phyloP scores from a whole-genome alignment of 2,329 filamentous ascomycete species.

The Phaeosphaeriaceae sp. region DNA sequence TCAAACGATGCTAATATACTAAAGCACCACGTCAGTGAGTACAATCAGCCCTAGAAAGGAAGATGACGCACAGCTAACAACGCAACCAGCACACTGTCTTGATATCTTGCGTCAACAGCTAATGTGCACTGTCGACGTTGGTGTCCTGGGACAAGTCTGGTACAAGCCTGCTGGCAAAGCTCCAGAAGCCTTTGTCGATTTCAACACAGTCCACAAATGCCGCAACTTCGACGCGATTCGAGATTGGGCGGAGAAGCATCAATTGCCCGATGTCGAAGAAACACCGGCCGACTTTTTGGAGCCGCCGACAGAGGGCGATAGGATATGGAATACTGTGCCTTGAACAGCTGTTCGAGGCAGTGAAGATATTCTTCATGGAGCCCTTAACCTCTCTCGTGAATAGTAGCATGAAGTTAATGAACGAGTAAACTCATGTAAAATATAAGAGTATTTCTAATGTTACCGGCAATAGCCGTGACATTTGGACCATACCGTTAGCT shows the following conservation, averaged over 20 bases:
- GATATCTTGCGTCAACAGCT: constrained; percentile 68
- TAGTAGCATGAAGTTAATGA: no score
- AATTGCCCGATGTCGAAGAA: constrained; percentile 49
- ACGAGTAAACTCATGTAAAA: no score
- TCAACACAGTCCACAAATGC: constrained; percentile 66
- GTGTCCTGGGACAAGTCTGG: constrained; percentile 68
- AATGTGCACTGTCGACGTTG: constrained; percentile 68
- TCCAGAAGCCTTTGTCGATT: constrained; percentile 64
- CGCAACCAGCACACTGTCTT: constrained; percentile 59
- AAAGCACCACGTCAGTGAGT: constrained; percentile 64
- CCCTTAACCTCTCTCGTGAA: no score
- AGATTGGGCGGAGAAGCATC: constrained; percentile 61
- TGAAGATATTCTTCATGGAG: no score
- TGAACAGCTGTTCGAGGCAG: constrained; percentile 1
- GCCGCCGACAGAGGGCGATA: constrained; percentile 44
- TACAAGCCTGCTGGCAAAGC: constrained; percentile 56
- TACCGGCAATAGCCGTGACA: no score
- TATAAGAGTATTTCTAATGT: no score
- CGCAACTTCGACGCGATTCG: constrained; percentile 63
- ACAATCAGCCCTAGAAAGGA: background rate
- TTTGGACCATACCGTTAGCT: no score
- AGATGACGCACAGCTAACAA: constrained; percentile 2
- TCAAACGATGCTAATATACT: constrained; percentile 61
- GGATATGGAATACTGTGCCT: constrained; percentile 32
- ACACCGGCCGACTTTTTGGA: constrained; percentile 50